These are phyloP conservation scores for Ogataea minuta DNA, from an alignment of 805 yeast species.

Conservation along the genomic window DNA sequence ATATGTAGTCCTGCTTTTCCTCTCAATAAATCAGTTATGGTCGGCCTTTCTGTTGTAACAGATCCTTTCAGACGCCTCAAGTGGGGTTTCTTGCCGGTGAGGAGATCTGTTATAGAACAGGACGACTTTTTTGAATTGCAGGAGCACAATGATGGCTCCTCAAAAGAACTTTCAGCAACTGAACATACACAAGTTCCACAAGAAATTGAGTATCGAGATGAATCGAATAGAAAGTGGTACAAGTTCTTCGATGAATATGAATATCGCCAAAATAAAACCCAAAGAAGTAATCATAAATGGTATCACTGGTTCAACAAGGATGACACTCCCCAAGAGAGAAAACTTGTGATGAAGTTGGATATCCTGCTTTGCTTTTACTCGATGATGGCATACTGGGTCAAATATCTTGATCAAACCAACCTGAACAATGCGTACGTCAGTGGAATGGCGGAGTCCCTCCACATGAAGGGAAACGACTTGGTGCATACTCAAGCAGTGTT, in stretches of 20 bases:
- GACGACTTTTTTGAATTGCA: background rate
- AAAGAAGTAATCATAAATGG: slow-evolving; percentile 37
- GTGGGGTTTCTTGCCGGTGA: background rate
- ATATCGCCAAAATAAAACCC: slow-evolving; percentile 37
- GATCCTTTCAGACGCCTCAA: too few species aligned
- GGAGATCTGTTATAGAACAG: background rate
- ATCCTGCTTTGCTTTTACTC: slow-evolving; percentile 50
- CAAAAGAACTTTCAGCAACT: background rate
- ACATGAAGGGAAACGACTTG: slow-evolving; percentile 27
- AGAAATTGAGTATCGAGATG: slow-evolving; percentile 8
- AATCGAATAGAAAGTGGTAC: slow-evolving; percentile 39
- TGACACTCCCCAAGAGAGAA: slow-evolving; percentile 48
- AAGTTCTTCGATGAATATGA: slow-evolving; percentile 59
- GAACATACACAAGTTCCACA: background rate
- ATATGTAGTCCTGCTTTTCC: too few species aligned
- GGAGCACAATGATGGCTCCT: background rate
- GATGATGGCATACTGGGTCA: slow-evolving; percentile 64
- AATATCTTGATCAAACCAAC: slow-evolving; percentile 59
- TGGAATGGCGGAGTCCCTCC: slow-evolving; percentile 58
- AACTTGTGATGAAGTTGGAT: slow-evolving; percentile 51
- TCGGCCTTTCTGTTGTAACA: too few species aligned
- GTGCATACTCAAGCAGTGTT: slow-evolving; percentile 29
- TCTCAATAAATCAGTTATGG: too few species aligned
- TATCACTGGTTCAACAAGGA: slow-evolving; percentile 51
- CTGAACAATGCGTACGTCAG: slow-evolving; percentile 59